Evolutionary conservation across 495 filamentous ascomycete species (phyloP), one percentile per base, ranked within the genome.

Genomic region (Neurospora africana): DNA sequence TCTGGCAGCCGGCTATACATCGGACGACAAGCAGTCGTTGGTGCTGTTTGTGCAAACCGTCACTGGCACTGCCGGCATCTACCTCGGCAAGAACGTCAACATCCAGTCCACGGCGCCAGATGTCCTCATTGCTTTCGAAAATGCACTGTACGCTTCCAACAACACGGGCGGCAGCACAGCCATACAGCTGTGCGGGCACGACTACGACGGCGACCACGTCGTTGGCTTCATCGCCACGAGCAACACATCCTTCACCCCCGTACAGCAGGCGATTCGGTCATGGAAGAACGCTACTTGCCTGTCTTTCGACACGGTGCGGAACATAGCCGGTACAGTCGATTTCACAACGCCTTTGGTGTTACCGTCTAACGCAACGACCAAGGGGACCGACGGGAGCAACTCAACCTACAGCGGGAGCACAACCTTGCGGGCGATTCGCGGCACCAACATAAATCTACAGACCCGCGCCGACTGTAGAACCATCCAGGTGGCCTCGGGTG

Each of bases 211-310:
- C 71, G 35, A 58, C 5, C 81, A 80, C 75, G 74, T 78, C 30
- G 80, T 83, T 69, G 82, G 82, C 2, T n/a, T 82, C 37, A 74
- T 79, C n/a, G 79, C 75, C 11, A 68, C 77, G 19, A 78, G 78
- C 74, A 78, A 80, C 72, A 76, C 72, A 8, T 77, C 73, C 5
- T 80, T 83, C 47, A 70, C 72, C 37, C 41, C 75, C 44, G 72
- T 82, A 23, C 81, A 82, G 72, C 27, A 75, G 15, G 76, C 81
- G 21, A 68, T 83, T 68, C 65, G 73, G 27, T 75, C 75, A 17
- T 83, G 82, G 82, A 44, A 74, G 35, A 79, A 81, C 33, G 81
- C 75, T 19, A 72, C 43, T 40, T 83, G 82, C 68, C 72, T 82
- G 19, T 69, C 71, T 2, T 80, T 81, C 39, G 39, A 40, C 39